Evolutionary conservation across 768 basidiomycete species (phyloP).

Genomic region (Inosperma sp.): DNA sequence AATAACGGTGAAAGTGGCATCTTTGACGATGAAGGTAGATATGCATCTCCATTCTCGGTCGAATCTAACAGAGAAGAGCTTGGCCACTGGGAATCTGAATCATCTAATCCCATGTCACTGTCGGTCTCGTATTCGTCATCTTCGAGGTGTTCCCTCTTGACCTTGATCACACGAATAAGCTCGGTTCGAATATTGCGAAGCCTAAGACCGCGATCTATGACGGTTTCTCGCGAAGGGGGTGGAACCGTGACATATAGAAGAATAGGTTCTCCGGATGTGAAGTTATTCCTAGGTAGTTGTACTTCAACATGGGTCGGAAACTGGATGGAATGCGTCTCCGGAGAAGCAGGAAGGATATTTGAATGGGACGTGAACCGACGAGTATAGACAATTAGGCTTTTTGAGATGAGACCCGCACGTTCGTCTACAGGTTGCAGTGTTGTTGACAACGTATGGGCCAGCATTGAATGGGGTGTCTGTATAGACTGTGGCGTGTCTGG

Average conservation of each 20-base stretch:
- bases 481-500: constrained; percentile 81
- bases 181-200: constrained; percentile 80
- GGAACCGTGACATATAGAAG: constrained; percentile 80
- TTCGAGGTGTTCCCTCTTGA: constrained; percentile 43
- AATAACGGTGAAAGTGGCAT: constrained; percentile 36
- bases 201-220: constrained; percentile 65
- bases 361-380: constrained; percentile 68
- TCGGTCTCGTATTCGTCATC: constrained; percentile 35
- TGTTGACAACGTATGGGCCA: constrained; percentile 68
- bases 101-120: constrained; percentile 23
- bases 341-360: constrained; percentile 50
- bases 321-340: constrained; percentile 52
- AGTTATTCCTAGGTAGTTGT: constrained; percentile 68
- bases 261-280: constrained; percentile 67
- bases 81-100: constrained; percentile 31
- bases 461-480: constrained; percentile 66
- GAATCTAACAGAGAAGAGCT: constrained; percentile 15
- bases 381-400: constrained; percentile 64
- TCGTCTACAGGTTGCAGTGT: constrained; percentile 51
- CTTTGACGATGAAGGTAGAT: constrained; percentile 36
- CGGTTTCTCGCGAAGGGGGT: constrained; percentile 61
- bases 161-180: constrained; percentile 62
- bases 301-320: constrained; percentile 66
- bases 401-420: constrained; percentile 38
- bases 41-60: constrained; percentile 24